Base-by-base conservation (phyloP, 23 red algal species). In the Gracilaria caudata region DNA sequence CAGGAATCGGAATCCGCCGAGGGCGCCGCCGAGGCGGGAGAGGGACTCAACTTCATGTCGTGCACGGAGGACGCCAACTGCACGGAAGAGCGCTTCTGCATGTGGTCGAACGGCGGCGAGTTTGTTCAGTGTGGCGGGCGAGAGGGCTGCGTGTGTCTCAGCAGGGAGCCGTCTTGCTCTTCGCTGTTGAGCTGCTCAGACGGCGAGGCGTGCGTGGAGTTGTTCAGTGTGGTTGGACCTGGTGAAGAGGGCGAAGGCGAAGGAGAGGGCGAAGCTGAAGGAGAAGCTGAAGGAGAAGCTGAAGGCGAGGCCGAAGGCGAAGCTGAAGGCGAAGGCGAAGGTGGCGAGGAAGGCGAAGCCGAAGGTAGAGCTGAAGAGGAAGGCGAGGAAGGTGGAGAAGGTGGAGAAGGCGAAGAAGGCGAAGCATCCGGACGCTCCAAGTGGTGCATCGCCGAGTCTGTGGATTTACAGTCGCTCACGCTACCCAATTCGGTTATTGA, bases 391-490 rank as follows among this genome's bases (percentile, higher is more conserved):
- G 66, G 10, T 13, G 66, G 35, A 11, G 35, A 72, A 20, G 66
- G 36, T 40, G 66, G 2, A 9, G 66, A 43, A n/a, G 66, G 17
- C 33, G 54, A 21, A 7, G 64, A 36, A 4, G 64, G 30, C 33
- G 68, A 19, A 33, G 70, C 47, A 47, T 4, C 12, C 7, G 61
- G 19, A 36, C 4, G 12, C 23, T 26, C 43, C 70, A 47, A 40
- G 7, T 75, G 70, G 70, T 75, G 70, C 38, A 33, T 75, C 11
- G 37, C 70, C 2, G 5, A 75, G 40, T 46, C 70, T 17, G 19
- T 75, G 29, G 43, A 75, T 20, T 10, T 49, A n/a, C 10, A 38
- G 21, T 75, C 70, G 0, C 6, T 75, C 43, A 7, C 4, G 2
- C 20, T 75, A 12, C 38, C 70, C 20, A 9, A 21, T 24, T 45